A percentile compares a stretch with the other conserved stretches of the same genome.
These are phyloP conservation scores for Corchorus olitorius DNA, from an alignment of 345 rosid species.

Conservation along the genomic window DNA sequence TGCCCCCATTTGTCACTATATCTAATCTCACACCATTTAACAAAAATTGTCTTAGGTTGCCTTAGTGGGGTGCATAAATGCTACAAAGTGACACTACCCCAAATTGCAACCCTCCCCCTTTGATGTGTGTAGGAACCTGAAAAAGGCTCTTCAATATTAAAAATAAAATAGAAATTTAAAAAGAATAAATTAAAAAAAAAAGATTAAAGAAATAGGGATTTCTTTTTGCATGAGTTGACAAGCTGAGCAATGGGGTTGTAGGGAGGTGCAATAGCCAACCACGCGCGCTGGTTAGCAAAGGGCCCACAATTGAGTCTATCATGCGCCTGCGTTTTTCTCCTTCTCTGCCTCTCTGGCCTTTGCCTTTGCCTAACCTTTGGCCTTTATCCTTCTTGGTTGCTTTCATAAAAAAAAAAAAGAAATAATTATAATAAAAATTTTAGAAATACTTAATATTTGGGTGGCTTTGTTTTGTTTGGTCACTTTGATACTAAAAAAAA, in stretches of 20 bases:
- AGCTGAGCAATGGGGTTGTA: constrained; percentile 30
- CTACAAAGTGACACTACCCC: constrained; percentile 27
- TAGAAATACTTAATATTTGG: background rate
- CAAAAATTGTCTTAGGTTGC: constrained; percentile 35
- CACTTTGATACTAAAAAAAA: constrained; percentile 9
- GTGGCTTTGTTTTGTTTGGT: background rate
- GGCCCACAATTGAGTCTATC: constrained; percentile 26
- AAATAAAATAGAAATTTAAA: background rate
- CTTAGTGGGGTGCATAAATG: constrained; percentile 43
- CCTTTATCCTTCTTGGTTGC: too few species aligned
- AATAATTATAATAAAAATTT: background rate
- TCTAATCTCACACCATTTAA: constrained; percentile 2
- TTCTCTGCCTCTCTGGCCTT: background rate
- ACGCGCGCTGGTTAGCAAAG: constrained; percentile 28
- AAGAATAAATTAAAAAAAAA: background rate
- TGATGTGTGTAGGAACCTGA: constrained; percentile 20
- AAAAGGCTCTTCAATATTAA: background rate
- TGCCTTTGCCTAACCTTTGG: background rate
- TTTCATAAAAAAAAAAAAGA: background rate
- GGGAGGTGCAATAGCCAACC: constrained; percentile 30
- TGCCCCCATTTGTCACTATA: background rate
- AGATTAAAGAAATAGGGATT: background rate
- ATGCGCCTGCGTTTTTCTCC: constrained; percentile 21
- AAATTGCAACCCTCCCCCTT: constrained; percentile 19
- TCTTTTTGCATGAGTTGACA: constrained; percentile 31